These are phyloP conservation scores for Colletotrichum spinosum DNA, from an alignment of 2,329 filamentous ascomycete genomes.

Conservation along the genomic window DNA sequence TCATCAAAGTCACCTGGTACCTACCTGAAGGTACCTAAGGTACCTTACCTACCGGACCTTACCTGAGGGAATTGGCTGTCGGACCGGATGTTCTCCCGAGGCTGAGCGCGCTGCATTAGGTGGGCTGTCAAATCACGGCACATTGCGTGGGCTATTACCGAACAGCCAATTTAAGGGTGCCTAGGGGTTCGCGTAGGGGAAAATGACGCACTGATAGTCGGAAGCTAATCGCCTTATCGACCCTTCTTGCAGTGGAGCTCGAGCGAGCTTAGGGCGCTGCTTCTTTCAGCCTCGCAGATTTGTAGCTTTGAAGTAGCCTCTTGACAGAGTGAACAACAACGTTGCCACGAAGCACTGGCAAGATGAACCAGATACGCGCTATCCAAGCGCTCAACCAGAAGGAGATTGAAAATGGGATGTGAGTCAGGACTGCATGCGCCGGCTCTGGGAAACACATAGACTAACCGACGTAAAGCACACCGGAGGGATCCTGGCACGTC, in stretches of 20 bases:
- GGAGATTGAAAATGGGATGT: slow-evolving; percentile 91
- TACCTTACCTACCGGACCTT: too few species aligned
- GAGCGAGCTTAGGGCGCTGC: slow-evolving; percentile 9
- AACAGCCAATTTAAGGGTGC: slow-evolving; percentile 27
- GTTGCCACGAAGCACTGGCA: slow-evolving; percentile 33
- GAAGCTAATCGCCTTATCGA: slow-evolving; percentile 11
- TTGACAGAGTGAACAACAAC: neutral
- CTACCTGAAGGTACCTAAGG: too few species aligned
- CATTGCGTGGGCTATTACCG: slow-evolving; percentile 18
- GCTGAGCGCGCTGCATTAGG: neutral
- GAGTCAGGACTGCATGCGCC: slow-evolving; percentile 48
- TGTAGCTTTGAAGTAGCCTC: slow-evolving; percentile 5
- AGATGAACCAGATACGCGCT: slow-evolving; percentile 93
- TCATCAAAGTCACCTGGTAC: slow-evolving; percentile 11
- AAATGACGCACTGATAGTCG: slow-evolving; percentile 34
- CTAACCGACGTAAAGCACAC: slow-evolving; percentile 59
- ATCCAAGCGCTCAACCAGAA: slow-evolving; percentile 94
- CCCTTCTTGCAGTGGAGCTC: slow-evolving; percentile 15
- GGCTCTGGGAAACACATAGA: neutral
- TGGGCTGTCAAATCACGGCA: slow-evolving; percentile 14
- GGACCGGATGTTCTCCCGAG: slow-evolving; percentile 38
- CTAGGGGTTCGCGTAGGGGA: slow-evolving; percentile 10
- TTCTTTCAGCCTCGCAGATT: slow-evolving; percentile 34
- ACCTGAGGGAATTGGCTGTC: slow-evolving; percentile 30
- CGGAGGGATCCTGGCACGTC: slow-evolving; percentile 93